Base-by-base conservation (phyloP, 2,329 filamentous ascomycete genomes). In the Thermoascus crustaceus region DNA sequence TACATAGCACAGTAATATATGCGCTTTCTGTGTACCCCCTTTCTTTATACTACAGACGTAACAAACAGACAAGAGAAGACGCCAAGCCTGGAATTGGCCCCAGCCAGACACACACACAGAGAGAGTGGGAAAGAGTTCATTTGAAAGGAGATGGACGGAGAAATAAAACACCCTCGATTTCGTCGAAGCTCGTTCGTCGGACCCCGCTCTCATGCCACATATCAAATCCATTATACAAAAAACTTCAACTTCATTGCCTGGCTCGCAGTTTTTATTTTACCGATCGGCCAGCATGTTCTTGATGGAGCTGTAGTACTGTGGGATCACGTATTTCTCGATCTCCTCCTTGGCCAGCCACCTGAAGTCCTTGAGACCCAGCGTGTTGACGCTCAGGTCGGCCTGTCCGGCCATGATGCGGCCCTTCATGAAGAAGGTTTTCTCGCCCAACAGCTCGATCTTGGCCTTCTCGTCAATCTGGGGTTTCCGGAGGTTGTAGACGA, bases 401-500 rank as follows among this genome's bases (percentile, higher is more conserved):
- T 96, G 91, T n/a, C 91, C 91, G 21, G 88, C 86, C 83, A 96
- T 85, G 60, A 98, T 96, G 44, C 91, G 78, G 33, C 79, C 85
- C 72, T 96, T 96, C 71, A 96, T 77, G 73, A 94, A 95, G 64
- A 98, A 98, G 2, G 80, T 80, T 73, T 94, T 95, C 54, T 82
- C 75, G 35, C 85, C 86, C 38, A 72, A 64, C 37, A 72, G 62
- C 46, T 68, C 39, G 38, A 44, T 50, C 39, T 43, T 53, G 30
- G 41, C 42, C 11, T 56, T 52, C 39, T 53, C 59, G 58, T 54
- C 71, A 64, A 48, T 61, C 55, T 48, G 61, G 57, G 54, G 68
- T 49, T 51, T 60, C 47, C 48, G 72, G 71, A 69, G 72, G 43
- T 76, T 66, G 42, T 67, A 67, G 47, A 84, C 71, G 53, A 83